Base-by-base conservation (phyloP, 2,329 filamentous ascomycete genomes). In the Escovopsis sp. region DNA sequence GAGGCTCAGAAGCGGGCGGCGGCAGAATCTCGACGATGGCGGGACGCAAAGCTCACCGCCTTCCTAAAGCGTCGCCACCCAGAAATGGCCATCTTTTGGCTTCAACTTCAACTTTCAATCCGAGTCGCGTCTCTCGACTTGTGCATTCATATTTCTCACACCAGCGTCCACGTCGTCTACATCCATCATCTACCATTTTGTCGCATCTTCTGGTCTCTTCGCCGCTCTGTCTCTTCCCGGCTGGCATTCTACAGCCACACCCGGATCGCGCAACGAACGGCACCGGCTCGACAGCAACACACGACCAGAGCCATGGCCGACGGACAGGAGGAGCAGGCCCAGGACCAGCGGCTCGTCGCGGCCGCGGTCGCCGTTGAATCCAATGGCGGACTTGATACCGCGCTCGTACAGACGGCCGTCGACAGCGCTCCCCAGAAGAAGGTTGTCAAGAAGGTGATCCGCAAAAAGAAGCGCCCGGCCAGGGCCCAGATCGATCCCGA, bases 401-500 rank as follows among this genome's bases (percentile, higher is more conserved):
- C 55, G 16, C 44, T 63, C 28, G 21, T 25, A 8, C 21, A 25
- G 21, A 6, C 21, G 21, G 11, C 21, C 43, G 62, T 52, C 32
- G 65, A 68, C 33, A 60, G 67, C 30, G 62, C 62, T 3, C 55
- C 62, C 30, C 60, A 61, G 35, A 68, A 56, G 84, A 87, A 61
- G 75, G 46, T 54, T 9, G 50, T 83, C 40, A 94, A 92, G 60
- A 92, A 88, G 65, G 84, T 96, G 46, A 80, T 94, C 46, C 77
- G 87, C 43, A 86, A 83, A 54, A 94, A 94, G 66, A 79, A 81
- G 51, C 72, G 86, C 27, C 90, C 90, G 23, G 90, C 90, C 32
- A 76, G 88, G 39, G 80, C 82, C 0, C 90, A 98, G 61, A 79
- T 94, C 49, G 90, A 98, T 51, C 76, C 86, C 2, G 76, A 79